Evolutionary conservation across 805 yeast genomes (phyloP), one percentile per base, ranked within the genome.

Genomic region (Kregervanrija pseudodelftensis): DNA sequence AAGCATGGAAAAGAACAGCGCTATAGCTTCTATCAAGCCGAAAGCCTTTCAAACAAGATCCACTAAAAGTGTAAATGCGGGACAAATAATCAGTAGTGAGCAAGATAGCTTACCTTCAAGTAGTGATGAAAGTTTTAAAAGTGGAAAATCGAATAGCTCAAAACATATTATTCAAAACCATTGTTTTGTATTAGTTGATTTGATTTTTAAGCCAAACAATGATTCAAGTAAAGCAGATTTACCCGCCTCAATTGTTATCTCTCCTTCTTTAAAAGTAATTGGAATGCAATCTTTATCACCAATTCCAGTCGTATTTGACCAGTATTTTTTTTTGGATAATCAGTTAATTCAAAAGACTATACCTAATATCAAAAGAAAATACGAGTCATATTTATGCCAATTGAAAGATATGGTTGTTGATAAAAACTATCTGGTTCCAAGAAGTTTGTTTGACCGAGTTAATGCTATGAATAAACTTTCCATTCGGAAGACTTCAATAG

Each of bases 251-350:
- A 31, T 44, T 9, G 32, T 39, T 11, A 33, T 44, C n/a, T 22
- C n/a, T 4, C 17, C 43, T 13, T 12, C 40, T 8, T 28, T 44
- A 10, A 40, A 44, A 36, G 4, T 28, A 5, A 12, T 40, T 4
- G 39, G 40, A 22, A 16, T 44, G 13, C 40, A 40, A 32, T 44
- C 43, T 3, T 37, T 40, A 9, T 28, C 30, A 28, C 38, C 47
- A 13, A 39, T 44, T 11, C 47, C 47, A 4, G 43, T 44, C 11
- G 30, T 33, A 9, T 14, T 44, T 22, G 47, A 44, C 30, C 43
- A 43, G 13, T 43, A 44, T 16, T 44, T 44, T 40, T 37, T 44
- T 40, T 36, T 44, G 43, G 47, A 44, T 30, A 38, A 44, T 31
- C 47, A 44, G 15, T 36, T 44, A 14, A 7, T 33, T 35, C 36